These are phyloP conservation scores for Lactarius hatsudake DNA, from an alignment of 768 basidiomycete genomes.

Conservation along the genomic window DNA sequence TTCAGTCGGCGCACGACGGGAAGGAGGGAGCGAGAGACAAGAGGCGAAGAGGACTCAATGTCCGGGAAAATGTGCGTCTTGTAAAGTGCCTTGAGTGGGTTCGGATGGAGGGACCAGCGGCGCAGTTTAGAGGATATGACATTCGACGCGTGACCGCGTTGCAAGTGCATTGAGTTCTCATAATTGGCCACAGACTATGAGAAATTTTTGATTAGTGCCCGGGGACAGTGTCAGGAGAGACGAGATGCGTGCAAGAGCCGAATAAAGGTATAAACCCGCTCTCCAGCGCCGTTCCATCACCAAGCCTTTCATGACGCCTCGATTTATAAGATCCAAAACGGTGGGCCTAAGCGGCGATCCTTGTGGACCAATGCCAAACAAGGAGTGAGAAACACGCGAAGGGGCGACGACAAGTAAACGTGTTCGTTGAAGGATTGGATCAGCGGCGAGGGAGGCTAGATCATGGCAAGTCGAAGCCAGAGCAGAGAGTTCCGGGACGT, in stretches of 20 bases:
- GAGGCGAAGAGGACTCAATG: constrained; percentile 54
- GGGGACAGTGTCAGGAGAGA: constrained; percentile 5
- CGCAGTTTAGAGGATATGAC: constrained; percentile 55
- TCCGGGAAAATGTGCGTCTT: constrained; percentile 58
- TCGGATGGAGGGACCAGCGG: constrained; percentile 41
- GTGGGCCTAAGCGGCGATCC: constrained; percentile 63
- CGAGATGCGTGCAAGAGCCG: constrained; percentile 47
- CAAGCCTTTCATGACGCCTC: constrained; percentile 68
- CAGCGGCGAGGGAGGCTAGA: constrained; percentile 51
- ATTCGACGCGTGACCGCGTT: constrained; percentile 51
- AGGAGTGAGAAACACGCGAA: constrained; percentile 61
- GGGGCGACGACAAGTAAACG: constrained; percentile 62
- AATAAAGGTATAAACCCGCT: constrained; percentile 62
- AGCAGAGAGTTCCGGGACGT: constrained; percentile 64
- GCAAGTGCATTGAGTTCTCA: constrained; percentile 52
- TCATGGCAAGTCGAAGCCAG: constrained; percentile 48
- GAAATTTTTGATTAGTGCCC: background rate
- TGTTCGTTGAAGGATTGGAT: constrained; percentile 61
- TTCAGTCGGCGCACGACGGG: constrained; percentile 66
- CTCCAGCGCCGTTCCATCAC: constrained; percentile 66
- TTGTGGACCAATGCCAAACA: constrained; percentile 56
- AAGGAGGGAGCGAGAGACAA: constrained; percentile 57
- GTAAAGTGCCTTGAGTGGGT: constrained; percentile 44
- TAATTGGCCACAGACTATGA: constrained; percentile 67
- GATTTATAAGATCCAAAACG: constrained; percentile 61